phyloP scores from a whole-genome alignment of 2,329 filamentous ascomycete species.

The Peltaster fructicola region DNA sequence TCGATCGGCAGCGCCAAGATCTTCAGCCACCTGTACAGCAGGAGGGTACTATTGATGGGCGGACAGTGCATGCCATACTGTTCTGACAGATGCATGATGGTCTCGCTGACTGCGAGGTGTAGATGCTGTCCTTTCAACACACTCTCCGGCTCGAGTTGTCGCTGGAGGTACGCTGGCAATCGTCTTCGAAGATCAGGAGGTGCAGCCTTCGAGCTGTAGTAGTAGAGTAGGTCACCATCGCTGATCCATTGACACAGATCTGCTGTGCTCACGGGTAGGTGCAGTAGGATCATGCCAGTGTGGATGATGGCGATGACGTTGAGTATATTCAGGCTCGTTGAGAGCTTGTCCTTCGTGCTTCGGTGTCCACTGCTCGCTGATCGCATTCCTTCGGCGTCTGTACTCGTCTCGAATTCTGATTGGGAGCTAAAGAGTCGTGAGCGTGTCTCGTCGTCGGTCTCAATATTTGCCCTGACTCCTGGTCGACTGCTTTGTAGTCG shows the following conservation, averaged over 20 bases:
- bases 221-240: slow-evolving; percentile 52
- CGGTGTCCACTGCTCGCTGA: slow-evolving; percentile 17
- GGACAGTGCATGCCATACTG: slow-evolving; percentile 59
- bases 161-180: slow-evolving; percentile 44
- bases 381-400: slow-evolving; percentile 12
- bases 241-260: slow-evolving; percentile 54
- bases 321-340: slow-evolving; percentile 43
- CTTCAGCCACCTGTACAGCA: slow-evolving; percentile 53
- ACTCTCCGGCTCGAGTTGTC: slow-evolving; percentile 36
- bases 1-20: slow-evolving; percentile 61
- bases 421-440: slow-evolving; percentile 43
- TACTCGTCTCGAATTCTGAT: slow-evolving; percentile 29
- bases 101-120: slow-evolving; percentile 43
- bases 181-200: slow-evolving; percentile 48
- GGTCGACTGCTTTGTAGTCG: slow-evolving; percentile 41
- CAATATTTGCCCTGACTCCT: slow-evolving; percentile 20
- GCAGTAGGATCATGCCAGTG: slow-evolving; percentile 55
- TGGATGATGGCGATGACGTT: slow-evolving; percentile 70
- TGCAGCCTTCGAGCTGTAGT: slow-evolving; percentile 40
- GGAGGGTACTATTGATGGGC: slow-evolving; percentile 48
- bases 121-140: slow-evolving; percentile 37
- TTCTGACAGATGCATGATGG: slow-evolving; percentile 44
- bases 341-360: slow-evolving; percentile 23
- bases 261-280: slow-evolving; percentile 56
- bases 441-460: slow-evolving; percentile 17